Evolutionary conservation across 495 filamentous ascomycete genomes (phyloP), one percentile per base, ranked within the genome.

Genomic region (Chaetomidium leptoderma): DNA sequence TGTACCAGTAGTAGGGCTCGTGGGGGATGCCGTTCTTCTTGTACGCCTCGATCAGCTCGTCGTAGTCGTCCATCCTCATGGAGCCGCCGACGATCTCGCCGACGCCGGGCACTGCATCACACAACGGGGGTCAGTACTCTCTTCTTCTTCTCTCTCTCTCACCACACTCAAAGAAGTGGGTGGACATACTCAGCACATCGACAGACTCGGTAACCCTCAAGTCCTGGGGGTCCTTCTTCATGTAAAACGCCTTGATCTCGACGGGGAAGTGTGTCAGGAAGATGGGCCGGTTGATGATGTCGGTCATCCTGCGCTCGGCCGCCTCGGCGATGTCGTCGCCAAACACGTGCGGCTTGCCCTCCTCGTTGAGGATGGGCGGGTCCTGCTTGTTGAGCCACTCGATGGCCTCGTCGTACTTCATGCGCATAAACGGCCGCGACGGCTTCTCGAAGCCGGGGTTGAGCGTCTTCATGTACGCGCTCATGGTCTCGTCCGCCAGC

Each of bases 191-290:
- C 60, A 99, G 75, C 46, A 90, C 89, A 66, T 99, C 93, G 2
- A 97, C 95, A 61, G 87, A 92, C 80, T 99, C 93, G 1, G 93
- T 99, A 35, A 96, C 89, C n/a, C 92, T 83, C 47, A 75, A 78
- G 67, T 98, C 93, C 16, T 81, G 70, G 13, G 77, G 77, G 58
- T 92, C 93, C 75, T 91, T 95, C 79, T 90, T 90, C 93, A 99
- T 99, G 77, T 99, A 99, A 74, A 99, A 99, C 4, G 93, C 89
- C 82, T 99, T 99, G 81, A 99, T 95, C 73, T 92, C 89, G 33
- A 86, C 87, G 1, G 93, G 93, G 83, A 99, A 99, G 74, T 96
- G 90, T 6, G 92, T 97, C 16, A 99, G 79, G 78, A 99, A 90
- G 72, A 99, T 96, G 35, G 93, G 93, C 55, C 83, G 75, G 81